Percentiles rank a stretch among this genome's conserved stretches.
Evolutionary conservation across 768 basidiomycete genomes (phyloP).

Genomic region (Amanita pseudoporphyria): DNA sequence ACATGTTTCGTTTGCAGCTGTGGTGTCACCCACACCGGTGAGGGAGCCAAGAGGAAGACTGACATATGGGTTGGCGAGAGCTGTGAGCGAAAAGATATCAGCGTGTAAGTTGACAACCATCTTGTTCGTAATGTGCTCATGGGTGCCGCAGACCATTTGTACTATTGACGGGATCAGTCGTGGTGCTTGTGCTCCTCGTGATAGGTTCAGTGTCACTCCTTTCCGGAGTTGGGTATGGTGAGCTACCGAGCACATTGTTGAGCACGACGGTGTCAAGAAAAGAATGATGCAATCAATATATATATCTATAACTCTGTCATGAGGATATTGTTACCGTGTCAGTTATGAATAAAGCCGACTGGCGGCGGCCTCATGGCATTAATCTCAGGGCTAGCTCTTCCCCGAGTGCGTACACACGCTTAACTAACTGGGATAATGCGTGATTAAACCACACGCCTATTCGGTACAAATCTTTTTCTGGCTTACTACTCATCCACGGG

Average conservation of each 20-base stretch:
- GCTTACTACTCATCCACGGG: neutral
- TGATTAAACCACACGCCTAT: conserved; percentile 3
- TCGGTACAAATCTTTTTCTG: neutral
- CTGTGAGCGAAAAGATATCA: conserved; percentile 75
- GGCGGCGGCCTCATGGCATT: neutral
- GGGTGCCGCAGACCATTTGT: conserved; percentile 52
- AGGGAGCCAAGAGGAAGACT: conserved; percentile 41
- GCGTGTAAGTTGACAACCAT: conserved; percentile 41
- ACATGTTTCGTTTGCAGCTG: conserved; percentile 50
- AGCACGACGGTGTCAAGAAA: conserved; percentile 48
- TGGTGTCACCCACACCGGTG: conserved; percentile 35
- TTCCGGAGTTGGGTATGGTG: conserved; percentile 46
- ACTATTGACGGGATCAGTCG: conserved; percentile 57
- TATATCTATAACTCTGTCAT: neutral
- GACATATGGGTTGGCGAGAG: conserved; percentile 66
- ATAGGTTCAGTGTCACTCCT: conserved; percentile 62
- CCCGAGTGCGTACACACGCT: neutral
- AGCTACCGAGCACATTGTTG: conserved; percentile 67
- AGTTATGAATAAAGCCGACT: neutral
- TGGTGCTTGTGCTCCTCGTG: conserved; percentile 55
- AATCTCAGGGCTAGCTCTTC: conserved; percentile 2
- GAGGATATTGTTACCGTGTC: neutral
- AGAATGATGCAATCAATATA: conserved; percentile 26
- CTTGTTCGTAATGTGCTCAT: conserved; percentile 5
- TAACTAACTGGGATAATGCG: neutral